Evolutionary conservation across 306 rosid genomes (phyloP), one percentile per base, ranked within the genome.

Genomic region (Vigna unguiculata): DNA sequence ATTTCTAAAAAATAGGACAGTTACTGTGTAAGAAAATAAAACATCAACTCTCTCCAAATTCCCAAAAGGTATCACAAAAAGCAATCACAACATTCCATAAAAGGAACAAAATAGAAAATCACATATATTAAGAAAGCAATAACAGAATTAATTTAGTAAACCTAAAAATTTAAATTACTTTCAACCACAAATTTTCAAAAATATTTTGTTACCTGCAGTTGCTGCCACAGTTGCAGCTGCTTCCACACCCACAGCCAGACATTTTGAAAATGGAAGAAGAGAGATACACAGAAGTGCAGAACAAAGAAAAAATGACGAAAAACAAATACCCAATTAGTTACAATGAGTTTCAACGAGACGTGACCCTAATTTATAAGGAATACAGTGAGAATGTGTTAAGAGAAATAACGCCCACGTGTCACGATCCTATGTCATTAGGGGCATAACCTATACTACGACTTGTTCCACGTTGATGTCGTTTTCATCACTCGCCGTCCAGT

Each of bases 171-270:
- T 22, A 5, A 9, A 28, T 59, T 28, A 13, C 14, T 30, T 30
- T 30, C 66, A 4, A 28, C 0, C 41, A 59, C 66, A 11, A 54
- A 8, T 58, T 58, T 0, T 4, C 25, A 58, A 58, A 25, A 24
- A 4, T 24, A 6, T 2, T 59, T 43, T 28, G 5, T 6, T 60
- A 60, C 67, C 6, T 7, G 67, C 67, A 60, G 67, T 14, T 36
- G 22, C 45, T 60, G 40, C 65, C 65, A 25, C 65, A 58, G 24
- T 72, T 59, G 87, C 93, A 87, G 76, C 54, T 34, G 19, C 84
- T 2, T 21, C 90, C 90, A 10, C 96, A 89, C 0, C 86, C 88
- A 71, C 96, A 90, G 67, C 75, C 77, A 41, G 97, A 81, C 92
- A 65, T 65, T 40, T 9, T 65, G 17, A 40, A 20, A 9, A 30